Percentiles rank a stretch among this genome's conserved stretches.
Conservation (phyloP, 2,329 filamentous ascomycete genomes). For the Cytospora piceae region DNA sequence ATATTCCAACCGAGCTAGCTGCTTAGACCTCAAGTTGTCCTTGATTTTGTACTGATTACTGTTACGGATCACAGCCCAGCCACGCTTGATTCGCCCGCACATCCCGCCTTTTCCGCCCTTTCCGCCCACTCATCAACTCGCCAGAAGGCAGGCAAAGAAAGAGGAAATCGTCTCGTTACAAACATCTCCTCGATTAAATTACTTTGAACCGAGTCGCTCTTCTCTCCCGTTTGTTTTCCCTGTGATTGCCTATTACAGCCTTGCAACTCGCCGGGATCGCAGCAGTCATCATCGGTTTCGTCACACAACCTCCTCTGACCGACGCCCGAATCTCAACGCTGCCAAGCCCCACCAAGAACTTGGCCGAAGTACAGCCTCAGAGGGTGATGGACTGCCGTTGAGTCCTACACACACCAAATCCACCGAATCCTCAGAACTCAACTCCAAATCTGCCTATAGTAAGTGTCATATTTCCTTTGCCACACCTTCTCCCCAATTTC, state of each 20-base stretch:
- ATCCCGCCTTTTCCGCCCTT: slow-evolving; percentile 2
- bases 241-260: not conserved
- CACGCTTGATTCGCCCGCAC: slow-evolving; percentile 3
- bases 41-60: not conserved
- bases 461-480: slow-evolving; percentile 3
- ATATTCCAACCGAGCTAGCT: slow-evolving; percentile 18
- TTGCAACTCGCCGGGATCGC: slow-evolving; percentile 12
- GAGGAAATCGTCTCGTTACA: not conserved
- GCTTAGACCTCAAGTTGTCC: slow-evolving; percentile 14
- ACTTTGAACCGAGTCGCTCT: not conserved
- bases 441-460: not conserved
- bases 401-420: not conserved
- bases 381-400: slow-evolving; percentile 17
- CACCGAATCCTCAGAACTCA: not conserved
- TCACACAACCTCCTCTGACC: slow-evolving; percentile 25
- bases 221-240: not conserved
- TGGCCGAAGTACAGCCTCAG: slow-evolving; percentile 22
- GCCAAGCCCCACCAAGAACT: slow-evolving; percentile 25
- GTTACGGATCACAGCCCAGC: slow-evolving; percentile 5
- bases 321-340: slow-evolving; percentile 18
- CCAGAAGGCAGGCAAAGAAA: not conserved
- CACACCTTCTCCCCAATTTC: not conserved
- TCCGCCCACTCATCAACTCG: not conserved
- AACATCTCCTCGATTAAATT: not conserved
- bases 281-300: slow-evolving; percentile 10